Evolutionary conservation across 2,329 filamentous ascomycete species (phyloP).

Genomic region (Tolypocladium album): DNA sequence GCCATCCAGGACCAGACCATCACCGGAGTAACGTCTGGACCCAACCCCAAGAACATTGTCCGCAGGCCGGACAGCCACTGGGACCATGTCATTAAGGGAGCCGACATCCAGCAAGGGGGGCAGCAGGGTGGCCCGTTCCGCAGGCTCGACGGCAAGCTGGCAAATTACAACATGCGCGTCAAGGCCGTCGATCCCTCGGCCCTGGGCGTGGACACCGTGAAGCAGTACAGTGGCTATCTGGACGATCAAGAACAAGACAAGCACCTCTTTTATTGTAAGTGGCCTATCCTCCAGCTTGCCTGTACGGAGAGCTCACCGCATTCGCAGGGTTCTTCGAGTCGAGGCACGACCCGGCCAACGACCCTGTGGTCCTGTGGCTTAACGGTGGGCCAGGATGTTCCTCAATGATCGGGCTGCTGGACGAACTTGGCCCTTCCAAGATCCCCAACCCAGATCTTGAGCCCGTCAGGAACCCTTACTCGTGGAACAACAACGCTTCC

Average conservation of each 20-base stretch:
- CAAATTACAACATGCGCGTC: slow-evolving; percentile 75
- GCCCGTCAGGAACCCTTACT: slow-evolving; percentile 42
- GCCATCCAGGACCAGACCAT: background rate
- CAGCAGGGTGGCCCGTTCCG: slow-evolving; percentile 16
- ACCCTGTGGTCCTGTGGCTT: slow-evolving; percentile 45
- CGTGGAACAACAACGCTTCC: slow-evolving; percentile 53
- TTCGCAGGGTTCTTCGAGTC: slow-evolving; percentile 45
- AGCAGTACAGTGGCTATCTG: slow-evolving; percentile 96
- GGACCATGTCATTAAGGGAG: slow-evolving; percentile 1
- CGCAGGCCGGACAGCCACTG: background rate
- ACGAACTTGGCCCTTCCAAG: slow-evolving; percentile 69
- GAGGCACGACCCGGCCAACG: slow-evolving; percentile 23
- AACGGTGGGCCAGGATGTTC: slow-evolving; percentile 23
- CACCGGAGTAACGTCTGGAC: background rate
- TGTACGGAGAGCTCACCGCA: background rate
- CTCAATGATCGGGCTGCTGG: slow-evolving; percentile 35
- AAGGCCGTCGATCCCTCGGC: slow-evolving; percentile 80
- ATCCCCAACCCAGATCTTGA: slow-evolving; percentile 32
- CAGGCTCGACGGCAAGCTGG: slow-evolving; percentile 71
- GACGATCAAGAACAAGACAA: slow-evolving; percentile 94
- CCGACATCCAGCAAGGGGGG: background rate
- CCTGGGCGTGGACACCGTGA: slow-evolving; percentile 82
- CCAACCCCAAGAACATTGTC: background rate
- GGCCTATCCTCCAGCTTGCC: slow-evolving; percentile 5
- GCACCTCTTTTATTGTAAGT: slow-evolving; percentile 93